Base-by-base conservation (phyloP, 2,329 filamentous ascomycete genomes). In the Macrophomina phaseolina region DNA sequence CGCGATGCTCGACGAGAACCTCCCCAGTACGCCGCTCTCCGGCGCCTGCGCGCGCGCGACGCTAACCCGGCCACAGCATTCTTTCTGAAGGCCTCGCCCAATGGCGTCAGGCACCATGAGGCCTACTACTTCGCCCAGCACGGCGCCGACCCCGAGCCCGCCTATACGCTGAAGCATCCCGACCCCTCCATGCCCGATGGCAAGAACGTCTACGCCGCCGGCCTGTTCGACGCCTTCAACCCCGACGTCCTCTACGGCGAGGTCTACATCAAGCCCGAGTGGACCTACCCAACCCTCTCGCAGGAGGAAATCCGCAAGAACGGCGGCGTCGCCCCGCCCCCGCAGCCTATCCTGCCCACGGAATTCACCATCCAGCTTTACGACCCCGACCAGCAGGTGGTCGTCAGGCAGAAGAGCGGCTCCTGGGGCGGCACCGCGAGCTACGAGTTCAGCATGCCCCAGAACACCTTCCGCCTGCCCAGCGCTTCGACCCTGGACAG, bases 361-460 rank as follows among this genome's bases (percentile, higher is more conserved):
- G 84, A 87, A 64, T 97, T 98, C 77, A 85, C 86, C n/a, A 85
- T 98, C 46, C 90, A 94, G 73, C 88, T 99, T 3, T 98, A 97
- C 83, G 95, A 97, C 76, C 95, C 95, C 0, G 94, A 98, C 76
- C 93, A 95, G 78, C 86, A 91, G 72, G 83, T 98, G 23, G 73
- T 83, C 0, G 86, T 98, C 42, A 89, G 86, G 72, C 86, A 89
- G 73, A 88, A 91, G 71, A 85, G 89, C 48, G 90, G 91, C 40
- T 89, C 90, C 68, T 97, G 93, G 90, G 93, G 90, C 69, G 90
- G 89, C 68, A 89, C 89, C 14, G 88, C 93, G 63, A 87, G 87
- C 64, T 99, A 94, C 90, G 92, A 95, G 70, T 98, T 99, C 79
- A 92, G 94, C 77, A 89, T 99, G 80, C 95, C 95, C 0, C 89